Evolutionary conservation across 1,139 yeast genomes (phyloP).

Genomic region (Hyphopichia khmerensis): DNA sequence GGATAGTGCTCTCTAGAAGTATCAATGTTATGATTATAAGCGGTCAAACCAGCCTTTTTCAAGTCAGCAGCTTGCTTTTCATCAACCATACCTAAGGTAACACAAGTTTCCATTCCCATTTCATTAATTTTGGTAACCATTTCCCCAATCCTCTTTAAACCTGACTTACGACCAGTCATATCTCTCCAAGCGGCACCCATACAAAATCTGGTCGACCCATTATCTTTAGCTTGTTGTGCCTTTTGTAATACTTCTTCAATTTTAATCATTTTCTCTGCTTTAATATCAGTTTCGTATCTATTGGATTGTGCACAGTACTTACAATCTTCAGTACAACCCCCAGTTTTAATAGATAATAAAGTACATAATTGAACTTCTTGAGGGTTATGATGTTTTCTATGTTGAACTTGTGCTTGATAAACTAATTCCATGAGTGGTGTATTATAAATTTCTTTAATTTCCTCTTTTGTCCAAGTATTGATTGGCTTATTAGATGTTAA

Average conservation of each 20-base stretch:
- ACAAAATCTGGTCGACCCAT: constrained; percentile 78
- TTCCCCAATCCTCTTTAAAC: constrained; percentile 57
- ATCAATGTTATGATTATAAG: constrained; percentile 79
- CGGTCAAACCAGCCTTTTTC: constrained; percentile 72
- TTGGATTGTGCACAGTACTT: constrained; percentile 78
- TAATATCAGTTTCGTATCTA: constrained; percentile 64
- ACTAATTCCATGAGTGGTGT: constrained; percentile 67
- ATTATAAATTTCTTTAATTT: constrained; percentile 57
- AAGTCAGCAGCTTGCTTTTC: constrained; percentile 58
- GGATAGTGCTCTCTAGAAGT: constrained; percentile 79
- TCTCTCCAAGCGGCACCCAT: constrained; percentile 92
- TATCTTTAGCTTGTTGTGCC: constrained; percentile 63
- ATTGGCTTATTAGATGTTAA: constrained; percentile 29
- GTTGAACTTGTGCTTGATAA: constrained; percentile 62
- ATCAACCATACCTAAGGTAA: constrained; percentile 75
- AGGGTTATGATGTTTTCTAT: constrained; percentile 67
- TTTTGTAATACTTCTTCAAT: constrained; percentile 62
- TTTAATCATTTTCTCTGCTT: constrained; percentile 63
- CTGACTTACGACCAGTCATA: constrained; percentile 75
- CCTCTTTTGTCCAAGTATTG: constrained; percentile 59
- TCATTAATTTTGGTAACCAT: constrained; percentile 64
- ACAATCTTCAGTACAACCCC: constrained; percentile 83
- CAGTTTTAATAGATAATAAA: constrained; percentile 69
- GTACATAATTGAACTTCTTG: constrained; percentile 74
- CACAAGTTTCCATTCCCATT: constrained; percentile 74